Percentiles rank a stretch among this genome's conserved stretches.
phyloP scores from a whole-genome alignment of 805 yeast species.

The Metschnikowia gruessii region DNA sequence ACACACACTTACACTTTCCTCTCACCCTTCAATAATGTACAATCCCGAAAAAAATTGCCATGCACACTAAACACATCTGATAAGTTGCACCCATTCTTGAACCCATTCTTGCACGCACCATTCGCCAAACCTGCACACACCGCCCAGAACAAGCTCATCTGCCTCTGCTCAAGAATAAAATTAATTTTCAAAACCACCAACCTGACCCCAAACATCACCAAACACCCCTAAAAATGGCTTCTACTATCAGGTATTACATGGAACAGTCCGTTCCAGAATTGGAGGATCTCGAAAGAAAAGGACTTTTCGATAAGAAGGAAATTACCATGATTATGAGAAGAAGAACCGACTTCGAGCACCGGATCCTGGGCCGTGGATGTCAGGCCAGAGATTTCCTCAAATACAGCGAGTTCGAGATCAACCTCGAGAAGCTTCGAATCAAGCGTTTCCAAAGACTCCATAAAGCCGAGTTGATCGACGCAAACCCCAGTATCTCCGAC shows the following conservation, averaged over 20 bases:
- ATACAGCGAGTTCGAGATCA: conserved; percentile 77
- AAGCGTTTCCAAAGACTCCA: conserved; percentile 66
- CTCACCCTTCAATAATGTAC: too few relatives aligned
- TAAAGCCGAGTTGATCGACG: conserved; percentile 53
- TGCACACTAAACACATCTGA: too few relatives aligned
- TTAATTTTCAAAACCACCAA: not conserved
- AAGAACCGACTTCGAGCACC: conserved; percentile 93
- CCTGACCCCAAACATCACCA: not conserved
- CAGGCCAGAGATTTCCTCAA: conserved; percentile 71
- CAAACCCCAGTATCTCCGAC: conserved; percentile 68
- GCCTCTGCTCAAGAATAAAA: conserved; percentile 2
- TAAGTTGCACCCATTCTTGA: too few relatives aligned
- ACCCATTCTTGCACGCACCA: too few relatives aligned
- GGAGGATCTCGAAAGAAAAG: conserved; percentile 79
- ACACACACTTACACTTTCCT: too few relatives aligned
- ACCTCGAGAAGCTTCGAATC: conserved; percentile 71
- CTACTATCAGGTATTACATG: conserved; percentile 49
- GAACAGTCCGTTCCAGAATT: conserved; percentile 85
- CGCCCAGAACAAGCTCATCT: not conserved
- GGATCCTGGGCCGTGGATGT: conserved; percentile 80
- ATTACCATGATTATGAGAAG: conserved; percentile 82
- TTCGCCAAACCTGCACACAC: too few relatives aligned
- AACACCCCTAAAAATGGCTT: conserved; percentile 31
- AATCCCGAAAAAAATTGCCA: too few relatives aligned
- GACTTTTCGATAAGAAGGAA: conserved; percentile 79